Evolutionary conservation across 768 basidiomycete genomes (phyloP).

Genomic region (Termitomyces sp.): DNA sequence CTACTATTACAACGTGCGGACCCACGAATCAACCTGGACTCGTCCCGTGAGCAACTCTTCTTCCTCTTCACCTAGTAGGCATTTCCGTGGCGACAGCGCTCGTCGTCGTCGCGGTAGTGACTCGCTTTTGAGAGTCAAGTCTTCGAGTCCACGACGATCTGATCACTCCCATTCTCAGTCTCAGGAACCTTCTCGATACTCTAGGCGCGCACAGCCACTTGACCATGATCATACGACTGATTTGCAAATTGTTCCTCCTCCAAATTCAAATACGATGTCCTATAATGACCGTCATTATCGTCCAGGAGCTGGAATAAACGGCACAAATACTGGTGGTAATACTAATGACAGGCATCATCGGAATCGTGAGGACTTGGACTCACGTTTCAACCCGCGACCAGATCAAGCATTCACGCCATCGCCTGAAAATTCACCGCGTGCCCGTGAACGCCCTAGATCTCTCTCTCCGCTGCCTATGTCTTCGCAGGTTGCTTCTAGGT

Average conservation of each 20-base stretch:
- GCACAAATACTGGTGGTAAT: constrained; percentile 10
- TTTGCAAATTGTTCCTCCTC: constrained; percentile 10
- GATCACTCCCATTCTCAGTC: constrained; percentile 23
- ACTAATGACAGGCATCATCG: constrained; percentile 20
- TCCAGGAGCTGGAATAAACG: constrained; percentile 28
- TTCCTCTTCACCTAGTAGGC: constrained; percentile 17
- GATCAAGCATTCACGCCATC: constrained; percentile 18
- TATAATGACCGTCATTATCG: constrained; percentile 65
- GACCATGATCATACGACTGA: constrained; percentile 10
- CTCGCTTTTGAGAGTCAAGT: constrained; percentile 19
- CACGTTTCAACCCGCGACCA: constrained; percentile 13
- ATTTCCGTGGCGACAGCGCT: constrained; percentile 18
- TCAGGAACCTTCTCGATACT: constrained; percentile 18
- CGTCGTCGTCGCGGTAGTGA: constrained; percentile 20
- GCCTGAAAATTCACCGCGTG: constrained; percentile 21
- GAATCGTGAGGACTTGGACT: constrained; percentile 10
- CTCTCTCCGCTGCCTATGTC: constrained; percentile 17
- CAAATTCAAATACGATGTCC: constrained; percentile 28
- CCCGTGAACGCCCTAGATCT: constrained; percentile 24
- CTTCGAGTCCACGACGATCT: constrained; percentile 22
- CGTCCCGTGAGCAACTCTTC: constrained; percentile 34
- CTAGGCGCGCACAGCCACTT: constrained; percentile 13
- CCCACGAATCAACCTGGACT: constrained; percentile 53
- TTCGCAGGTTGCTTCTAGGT: constrained; percentile 8
- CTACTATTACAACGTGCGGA: constrained; percentile 57